Base-by-base conservation (phyloP, 345 rosid species). In the Syzygium aromaticum region DNA sequence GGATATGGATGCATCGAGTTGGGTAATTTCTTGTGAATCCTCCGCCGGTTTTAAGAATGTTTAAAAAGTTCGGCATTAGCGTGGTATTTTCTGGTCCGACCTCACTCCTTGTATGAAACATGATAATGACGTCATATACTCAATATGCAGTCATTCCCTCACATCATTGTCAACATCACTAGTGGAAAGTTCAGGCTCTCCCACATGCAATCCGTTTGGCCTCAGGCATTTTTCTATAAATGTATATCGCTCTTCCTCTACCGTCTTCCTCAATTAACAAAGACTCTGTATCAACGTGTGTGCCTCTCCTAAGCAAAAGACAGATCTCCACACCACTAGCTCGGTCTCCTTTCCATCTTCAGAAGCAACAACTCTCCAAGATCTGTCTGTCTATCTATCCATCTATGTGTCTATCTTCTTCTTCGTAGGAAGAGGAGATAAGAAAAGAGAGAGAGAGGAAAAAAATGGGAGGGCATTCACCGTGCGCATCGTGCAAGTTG, bases 401-500 rank as follows among this genome's bases (percentile, higher is more conserved):
- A 17, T 52, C 85, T 52, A 25, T 8, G 38, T 17, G 33, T 63
- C 78, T 38, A 30, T 64, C 77, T 64, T 16, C 46, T 51, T 15
- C 53, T 77, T 59, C 64, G 6, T n/a, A 61, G 85, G 8, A 30
- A 43, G 46, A 43, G 7, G 28, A 16, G 30, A 40, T 17, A 15
- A 52, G 21, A 16, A 84, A 43, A 84, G 22, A 5, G 63, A 61
- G 19, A 14, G 87, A 21, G 80, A 25, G 46, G 7, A 5, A 16
- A 21, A 4, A n/a, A 17, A 92, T 91, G 93, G 93, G 90, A 14
- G 93, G 92, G 57, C 90, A 89, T 33, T 90, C 95, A 23, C 96
- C 96, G 38, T 94, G 96, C 56, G 96, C 96, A 27, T 94, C 95
- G 49, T 94, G 96, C 91, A 94, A 92, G 91, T 85, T 94, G 80